Base-by-base conservation (phyloP, 1,284 basidiomycete species). In the Tremellales sp. region DNA sequence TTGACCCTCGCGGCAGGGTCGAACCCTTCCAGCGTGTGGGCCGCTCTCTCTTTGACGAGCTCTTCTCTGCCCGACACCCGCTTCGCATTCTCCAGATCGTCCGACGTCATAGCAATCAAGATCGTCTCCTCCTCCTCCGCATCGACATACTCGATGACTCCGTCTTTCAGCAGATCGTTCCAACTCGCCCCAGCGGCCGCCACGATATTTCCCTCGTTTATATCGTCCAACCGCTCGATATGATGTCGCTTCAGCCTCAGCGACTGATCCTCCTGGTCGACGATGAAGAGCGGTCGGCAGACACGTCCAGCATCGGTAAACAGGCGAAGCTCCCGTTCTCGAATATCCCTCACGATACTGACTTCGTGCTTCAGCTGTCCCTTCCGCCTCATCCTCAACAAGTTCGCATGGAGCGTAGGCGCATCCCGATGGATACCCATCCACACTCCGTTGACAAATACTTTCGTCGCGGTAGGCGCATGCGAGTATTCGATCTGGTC, bases 361-460 rank as follows among this genome's bases (percentile, higher is more conserved):
- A 97, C 91, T 73, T 98, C 94, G 42, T 88, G 83, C 66, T 86
- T 89, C 69, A 99, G 93, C 71, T 97, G 93, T 58, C 95, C 91
- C 69, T 89, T 92, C 58, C 95, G 79, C 54, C 95, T 82, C 56
- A 98, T 79, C 61, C 87, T 86, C 70, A 93, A 86, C 66, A 99
- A 82, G 19, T 93, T 97, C 66, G 86, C 86, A 55, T 97, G 89
- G 44, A 99, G 78, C 60, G 89, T 87, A 39, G 85, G 85, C 14
- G 94, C 89, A 61, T 97, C 88, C 50, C 92, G 87, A 74, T 97
- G 93, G n/a, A 97, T 90, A 57, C 95, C 95, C 81, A 97, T 91
- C 95, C 95, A 98, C 9, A 97, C 92, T 66, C 95, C 95, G 63
- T 99, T 99, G 55, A 99, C 90, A 72, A 99, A 98, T 31, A 99